These are phyloP conservation scores for Hygrocybe punicea DNA, from an alignment of 768 basidiomycete genomes.

Conservation along the genomic window DNA sequence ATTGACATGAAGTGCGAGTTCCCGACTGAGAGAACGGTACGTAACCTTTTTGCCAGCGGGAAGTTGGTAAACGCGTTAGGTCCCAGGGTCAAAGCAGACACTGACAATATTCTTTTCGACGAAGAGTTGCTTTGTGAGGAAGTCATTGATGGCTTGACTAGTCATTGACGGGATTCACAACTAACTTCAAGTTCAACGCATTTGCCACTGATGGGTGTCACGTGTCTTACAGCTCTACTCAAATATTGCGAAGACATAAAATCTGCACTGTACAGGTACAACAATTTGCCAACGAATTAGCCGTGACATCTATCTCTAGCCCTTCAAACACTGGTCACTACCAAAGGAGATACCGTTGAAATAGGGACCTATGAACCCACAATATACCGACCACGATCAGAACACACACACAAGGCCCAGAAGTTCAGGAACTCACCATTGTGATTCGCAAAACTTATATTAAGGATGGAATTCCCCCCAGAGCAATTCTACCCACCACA, in stretches of 20 bases:
- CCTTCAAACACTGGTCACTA: too few species aligned
- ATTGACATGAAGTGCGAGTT: slow-evolving; percentile 70
- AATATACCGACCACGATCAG: not conserved
- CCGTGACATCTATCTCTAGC: too few species aligned
- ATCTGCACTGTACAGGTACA: too few species aligned
- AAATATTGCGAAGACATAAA: too few species aligned
- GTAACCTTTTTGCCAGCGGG: slow-evolving; percentile 76
- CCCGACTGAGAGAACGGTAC: slow-evolving; percentile 71
- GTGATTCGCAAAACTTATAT: slow-evolving; percentile 21
- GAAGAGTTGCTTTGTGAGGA: slow-evolving; percentile 48
- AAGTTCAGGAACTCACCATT: slow-evolving; percentile 20
- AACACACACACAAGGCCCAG: not conserved
- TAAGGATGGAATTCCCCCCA: slow-evolving; percentile 19
- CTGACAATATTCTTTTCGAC: slow-evolving; percentile 50
- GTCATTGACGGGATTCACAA: slow-evolving; percentile 32
- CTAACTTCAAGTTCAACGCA: too few species aligned
- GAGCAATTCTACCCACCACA: slow-evolving; percentile 24
- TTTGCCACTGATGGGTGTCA: too few species aligned
- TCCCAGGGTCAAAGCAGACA: not conserved
- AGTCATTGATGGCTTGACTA: slow-evolving; percentile 43
- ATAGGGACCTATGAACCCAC: slow-evolving; percentile 28
- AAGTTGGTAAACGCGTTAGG: not conserved
- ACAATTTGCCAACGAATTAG: too few species aligned
- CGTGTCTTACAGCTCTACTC: too few species aligned
- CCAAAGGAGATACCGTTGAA: slow-evolving; percentile 31